Percentiles rank a stretch among this genome's conserved stretches.
These are phyloP conservation scores for Tolypocladium ovalisporum DNA, from an alignment of 2,329 filamentous ascomycete genomes.

Conservation along the genomic window DNA sequence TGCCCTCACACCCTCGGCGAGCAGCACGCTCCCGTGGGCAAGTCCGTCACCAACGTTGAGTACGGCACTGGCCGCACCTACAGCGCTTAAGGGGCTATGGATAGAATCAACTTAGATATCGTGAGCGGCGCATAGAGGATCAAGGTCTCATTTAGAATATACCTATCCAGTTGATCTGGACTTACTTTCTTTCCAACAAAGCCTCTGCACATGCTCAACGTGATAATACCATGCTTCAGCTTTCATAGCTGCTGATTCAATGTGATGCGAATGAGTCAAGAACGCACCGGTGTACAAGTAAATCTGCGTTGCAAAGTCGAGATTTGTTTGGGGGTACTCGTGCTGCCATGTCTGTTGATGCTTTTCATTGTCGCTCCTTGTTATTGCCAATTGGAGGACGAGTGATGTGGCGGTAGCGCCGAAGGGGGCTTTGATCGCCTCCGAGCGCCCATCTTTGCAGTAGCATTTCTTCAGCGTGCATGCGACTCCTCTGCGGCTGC, in stretches of 20 bases:
- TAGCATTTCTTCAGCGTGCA: too few species aligned
- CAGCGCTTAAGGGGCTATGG: slow-evolving; percentile 7
- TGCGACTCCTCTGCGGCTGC: neutral
- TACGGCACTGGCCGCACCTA: slow-evolving; percentile 35
- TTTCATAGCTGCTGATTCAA: neutral
- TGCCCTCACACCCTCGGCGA: slow-evolving; percentile 35
- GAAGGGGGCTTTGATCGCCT: too few species aligned
- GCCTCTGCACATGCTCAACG: neutral
- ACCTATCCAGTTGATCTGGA: neutral
- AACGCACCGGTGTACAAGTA: too few species aligned
- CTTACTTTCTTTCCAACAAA: neutral
- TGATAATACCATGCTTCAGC: too few species aligned
- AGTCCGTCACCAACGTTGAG: slow-evolving; percentile 38
- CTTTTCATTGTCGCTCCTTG: neutral
- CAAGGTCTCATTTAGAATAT: neutral
- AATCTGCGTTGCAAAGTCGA: too few species aligned
- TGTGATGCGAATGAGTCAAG: neutral
- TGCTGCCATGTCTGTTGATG: too few species aligned
- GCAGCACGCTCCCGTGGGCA: slow-evolving; percentile 8
- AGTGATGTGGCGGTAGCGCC: neutral
- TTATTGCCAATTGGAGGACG: neutral
- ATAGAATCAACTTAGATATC: neutral
- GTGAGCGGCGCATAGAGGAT: neutral
- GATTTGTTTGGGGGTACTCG: too few species aligned
- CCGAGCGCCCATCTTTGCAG: too few species aligned